Evolutionary conservation across 108 stramenopile genomes (phyloP).

Genomic region (Nitzschia sp.): DNA sequence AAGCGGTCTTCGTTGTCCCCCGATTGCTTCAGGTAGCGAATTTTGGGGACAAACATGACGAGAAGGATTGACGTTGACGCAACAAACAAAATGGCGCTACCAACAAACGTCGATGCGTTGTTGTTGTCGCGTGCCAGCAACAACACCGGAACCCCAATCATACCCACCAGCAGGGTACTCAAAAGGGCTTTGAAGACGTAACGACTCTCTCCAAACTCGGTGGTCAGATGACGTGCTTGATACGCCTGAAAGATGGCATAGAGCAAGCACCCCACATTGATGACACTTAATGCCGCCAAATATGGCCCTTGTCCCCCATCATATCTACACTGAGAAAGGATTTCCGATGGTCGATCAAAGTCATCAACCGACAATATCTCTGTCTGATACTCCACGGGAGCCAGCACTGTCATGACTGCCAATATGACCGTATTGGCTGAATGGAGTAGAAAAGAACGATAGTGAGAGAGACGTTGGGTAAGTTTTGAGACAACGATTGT

Average conservation of each 20-base stretch:
- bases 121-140: neutral
- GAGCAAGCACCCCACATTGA: slow-evolving; percentile 39
- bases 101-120: neutral
- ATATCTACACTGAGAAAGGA: slow-evolving; percentile 6
- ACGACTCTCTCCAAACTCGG: neutral
- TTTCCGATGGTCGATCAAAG: slow-evolving; percentile 8
- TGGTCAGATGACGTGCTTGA: slow-evolving; percentile 23
- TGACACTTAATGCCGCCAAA: slow-evolving; percentile 19
- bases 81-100: neutral
- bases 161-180: neutral
- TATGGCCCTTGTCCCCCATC: slow-evolving; percentile 9
- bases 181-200: neutral
- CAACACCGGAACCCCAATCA: neutral
- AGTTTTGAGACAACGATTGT: neutral
- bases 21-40: too few relatives aligned
- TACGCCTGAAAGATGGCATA: slow-evolving; percentile 37
- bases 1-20: too few relatives aligned
- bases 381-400: slow-evolving; percentile 26
- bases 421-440: slow-evolving; percentile 26
- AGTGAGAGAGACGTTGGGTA: neutral
- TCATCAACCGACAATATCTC: neutral
- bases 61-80: neutral
- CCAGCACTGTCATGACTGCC: slow-evolving; percentile 32
- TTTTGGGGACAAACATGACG: neutral
- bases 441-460: neutral